Evolutionary conservation across 2,329 filamentous ascomycete species (phyloP), one percentile per base, ranked within the genome.

Genomic region (Ophiostoma sp.): DNA sequence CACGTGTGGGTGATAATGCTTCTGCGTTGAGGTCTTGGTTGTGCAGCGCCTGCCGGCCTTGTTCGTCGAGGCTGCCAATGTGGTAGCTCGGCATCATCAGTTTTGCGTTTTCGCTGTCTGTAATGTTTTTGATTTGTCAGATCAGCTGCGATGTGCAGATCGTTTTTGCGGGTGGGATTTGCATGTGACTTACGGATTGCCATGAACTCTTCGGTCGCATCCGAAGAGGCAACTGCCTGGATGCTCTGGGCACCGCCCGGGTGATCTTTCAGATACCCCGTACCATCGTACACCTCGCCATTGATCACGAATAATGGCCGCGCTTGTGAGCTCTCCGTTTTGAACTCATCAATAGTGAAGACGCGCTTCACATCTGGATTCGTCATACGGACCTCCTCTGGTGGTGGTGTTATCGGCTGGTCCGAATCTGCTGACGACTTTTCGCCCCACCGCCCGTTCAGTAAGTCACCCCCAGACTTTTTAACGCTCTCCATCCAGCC

Each of bases 401-500:
- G 84, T 9, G 82, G 82, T 76, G 69, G 57, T 6, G 69, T 89
- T 87, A 78, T 77, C 0, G 81, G 79, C 6, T 84, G 83, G 70
- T 85, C 77, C 69, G 82, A 80, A 28, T 82, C 82, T 73, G 87
- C 88, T 2, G 86, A 85, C 50, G 89, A 81, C 75, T 85, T 89
- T 80, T 97, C 93, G 8, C 94, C 95, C 94, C 95, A 97, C 78
- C 90, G 91, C 0, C 93, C 92, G 77, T 97, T 97, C 7, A 87
- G 85, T 22, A 97, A 84, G 78, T 97, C 90, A 0, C 94, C 93
- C 0, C 95, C 94, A 0, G 86, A 85, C 76, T 93, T 94, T 82
- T 97, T 97, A 31, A 96, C 91, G 19, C 91, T 87, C 78, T 97
- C 94, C 95, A 98, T 97, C 95, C 95, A 98, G 93, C 93, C 0